Evolutionary conservation across 2,329 filamentous ascomycete genomes (phyloP).

Genomic region (Aspergillus quadrilineatus): DNA sequence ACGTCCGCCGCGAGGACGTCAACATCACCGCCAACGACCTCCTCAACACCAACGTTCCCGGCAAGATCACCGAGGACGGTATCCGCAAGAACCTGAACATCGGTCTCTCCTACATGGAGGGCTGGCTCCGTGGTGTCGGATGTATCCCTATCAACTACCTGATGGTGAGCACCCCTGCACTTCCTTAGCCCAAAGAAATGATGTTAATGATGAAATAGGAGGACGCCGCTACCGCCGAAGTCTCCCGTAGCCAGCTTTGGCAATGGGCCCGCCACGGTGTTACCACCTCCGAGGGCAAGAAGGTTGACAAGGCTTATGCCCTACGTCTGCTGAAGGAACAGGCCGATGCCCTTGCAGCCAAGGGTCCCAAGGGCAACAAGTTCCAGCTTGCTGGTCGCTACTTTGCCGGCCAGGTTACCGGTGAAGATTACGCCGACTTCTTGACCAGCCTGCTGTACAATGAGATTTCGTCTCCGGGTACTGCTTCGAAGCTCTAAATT

Average conservation of each 20-base stretch:
- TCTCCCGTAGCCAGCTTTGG: constrained; percentile 92
- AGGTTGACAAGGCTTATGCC: constrained; percentile 87
- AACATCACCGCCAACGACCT: constrained; percentile 82
- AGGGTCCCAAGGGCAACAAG: constrained; percentile 85
- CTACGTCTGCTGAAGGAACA: constrained; percentile 84
- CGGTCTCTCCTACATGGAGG: constrained; percentile 96
- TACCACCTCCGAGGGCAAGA: constrained; percentile 81
- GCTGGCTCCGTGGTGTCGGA: constrained; percentile 90
- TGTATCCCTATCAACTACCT: constrained; percentile 97
- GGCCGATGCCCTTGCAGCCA: constrained; percentile 69
- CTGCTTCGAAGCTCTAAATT: constrained; percentile 62
- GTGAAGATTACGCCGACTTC: constrained; percentile 97
- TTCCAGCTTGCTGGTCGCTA: constrained; percentile 87
- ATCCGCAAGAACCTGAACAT: constrained; percentile 98
- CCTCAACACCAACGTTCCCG: constrained; percentile 96
- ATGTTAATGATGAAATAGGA: constrained; percentile 50
- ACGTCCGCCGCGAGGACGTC: constrained; percentile 86
- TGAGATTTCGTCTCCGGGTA: constrained; percentile 58
- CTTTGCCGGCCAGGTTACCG: constrained; percentile 88
- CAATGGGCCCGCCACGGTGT: constrained; percentile 82
- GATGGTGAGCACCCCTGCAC: constrained; percentile 58
- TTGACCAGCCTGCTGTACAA: constrained; percentile 80
- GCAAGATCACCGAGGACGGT: constrained; percentile 85
- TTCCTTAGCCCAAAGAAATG: not conserved
- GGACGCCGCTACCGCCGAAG: constrained; percentile 94